Base-by-base conservation (phyloP, 345 rosid species). In the Limnanthes douglasii region DNA sequence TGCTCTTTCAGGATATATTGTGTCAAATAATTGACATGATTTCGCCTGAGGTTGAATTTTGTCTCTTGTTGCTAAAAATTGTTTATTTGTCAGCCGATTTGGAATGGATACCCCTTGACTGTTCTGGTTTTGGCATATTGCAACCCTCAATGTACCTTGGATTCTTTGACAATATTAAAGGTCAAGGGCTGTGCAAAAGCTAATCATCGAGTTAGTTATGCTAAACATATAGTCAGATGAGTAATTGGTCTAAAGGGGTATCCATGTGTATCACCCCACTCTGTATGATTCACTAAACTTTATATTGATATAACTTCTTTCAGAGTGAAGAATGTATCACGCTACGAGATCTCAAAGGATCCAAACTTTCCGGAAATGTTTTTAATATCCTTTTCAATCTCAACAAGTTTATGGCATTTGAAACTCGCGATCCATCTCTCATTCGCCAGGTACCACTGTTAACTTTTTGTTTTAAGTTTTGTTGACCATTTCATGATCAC, bases 21-120 rank as follows among this genome's bases (percentile, higher is more conserved):
- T 81, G 92, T 55, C 94, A 78, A 73, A 81, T 86, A 47, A 56
- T 86, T 31, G 94, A 81, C 57, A 86, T 81, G 94, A 70, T 78
- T 59, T 70, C 70, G 30, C 86, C 94, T 21, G 62, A 81, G 94
- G 96, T 82, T 38, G 11, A 41, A 25, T 14, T 43, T 41, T 18
- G 31, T 20, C 6, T 26, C 6, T 26, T 9, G 11, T 26, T 2
- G 8, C 30, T 8, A 26, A 26, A 2, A n/a, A n/a, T n/a, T n/a
- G n/a, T n/a, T n/a, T n/a, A n/a, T n/a, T n/a, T n/a, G n/a, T n/a
- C n/a, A n/a, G n/a, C n/a, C n/a, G n/a, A n/a, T n/a, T n/a, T n/a
- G n/a, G n/a, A n/a, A n/a, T n/a, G n/a, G n/a, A n/a, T n/a, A n/a
- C n/a, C n/a, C n/a, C n/a, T n/a, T n/a, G n/a, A n/a, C n/a, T n/a